Evolutionary conservation across 306 rosid genomes (phyloP).

Genomic region (Astragalus glycyphyllos): DNA sequence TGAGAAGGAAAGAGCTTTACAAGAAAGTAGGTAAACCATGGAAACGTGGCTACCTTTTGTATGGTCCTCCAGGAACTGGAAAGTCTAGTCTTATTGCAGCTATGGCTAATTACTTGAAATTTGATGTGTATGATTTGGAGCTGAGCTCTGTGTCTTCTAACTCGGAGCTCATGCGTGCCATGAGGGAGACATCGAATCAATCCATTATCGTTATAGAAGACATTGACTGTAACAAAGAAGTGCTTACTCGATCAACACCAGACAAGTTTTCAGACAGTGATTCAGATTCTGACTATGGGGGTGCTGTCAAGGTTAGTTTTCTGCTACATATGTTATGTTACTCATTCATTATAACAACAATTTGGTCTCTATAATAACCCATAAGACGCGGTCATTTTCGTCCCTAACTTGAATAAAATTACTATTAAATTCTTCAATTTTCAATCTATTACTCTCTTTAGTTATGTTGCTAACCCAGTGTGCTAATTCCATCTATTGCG

Average conservation of each 20-base stretch:
- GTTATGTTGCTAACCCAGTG: too few species aligned
- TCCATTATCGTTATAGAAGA: conserved; percentile 58
- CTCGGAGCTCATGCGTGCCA: conserved; percentile 29
- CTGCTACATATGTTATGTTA: background rate
- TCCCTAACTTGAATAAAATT: too few species aligned
- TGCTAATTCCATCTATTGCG: too few species aligned
- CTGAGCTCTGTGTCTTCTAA: conserved; percentile 38
- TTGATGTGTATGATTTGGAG: conserved; percentile 57
- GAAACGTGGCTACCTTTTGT: conserved; percentile 55
- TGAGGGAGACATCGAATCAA: conserved; percentile 40
- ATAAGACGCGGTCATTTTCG: too few species aligned
- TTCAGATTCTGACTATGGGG: background rate
- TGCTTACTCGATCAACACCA: conserved; percentile 32
- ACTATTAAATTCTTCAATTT: too few species aligned
- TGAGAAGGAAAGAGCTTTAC: conserved; percentile 51
- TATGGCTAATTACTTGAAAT: conserved; percentile 48
- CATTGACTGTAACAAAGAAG: conserved; percentile 51
- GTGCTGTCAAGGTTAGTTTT: conserved; percentile 18
- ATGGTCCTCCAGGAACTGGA: conserved; percentile 57
- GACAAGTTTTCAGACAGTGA: background rate
- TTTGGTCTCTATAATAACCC: too few species aligned
- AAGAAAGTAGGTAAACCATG: conserved; percentile 55
- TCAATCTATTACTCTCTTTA: too few species aligned
- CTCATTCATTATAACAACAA: too few species aligned
- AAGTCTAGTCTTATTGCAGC: conserved; percentile 56